Evolutionary conservation across 768 basidiomycete species (phyloP).

Genomic region (Lyophyllum decastes): DNA sequence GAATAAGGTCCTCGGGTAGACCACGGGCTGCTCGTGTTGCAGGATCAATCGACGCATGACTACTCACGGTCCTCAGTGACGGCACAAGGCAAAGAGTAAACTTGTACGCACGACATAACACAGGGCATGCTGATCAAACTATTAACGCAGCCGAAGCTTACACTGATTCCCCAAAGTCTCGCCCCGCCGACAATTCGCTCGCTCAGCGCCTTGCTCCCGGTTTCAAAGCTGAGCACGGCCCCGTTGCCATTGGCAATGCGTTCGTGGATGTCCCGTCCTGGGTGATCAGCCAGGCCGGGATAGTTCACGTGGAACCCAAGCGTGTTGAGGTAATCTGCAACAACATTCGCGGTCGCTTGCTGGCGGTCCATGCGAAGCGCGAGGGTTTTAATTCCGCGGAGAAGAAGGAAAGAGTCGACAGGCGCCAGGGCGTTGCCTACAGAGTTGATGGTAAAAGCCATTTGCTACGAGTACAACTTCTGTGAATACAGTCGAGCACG

Average conservation of each 20-base stretch:
- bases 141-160: constrained; percentile 98
- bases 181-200: constrained; percentile 93
- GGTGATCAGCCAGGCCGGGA: constrained; percentile 84
- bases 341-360: constrained; percentile 76
- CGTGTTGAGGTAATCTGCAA: constrained; percentile 81
- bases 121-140: constrained; percentile 99
- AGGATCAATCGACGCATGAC: constrained; percentile 97
- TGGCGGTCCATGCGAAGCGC: constrained; percentile 96
- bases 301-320: constrained; percentile 93
- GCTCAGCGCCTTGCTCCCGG: constrained; percentile 86
- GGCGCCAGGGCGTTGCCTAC: constrained; percentile 94
- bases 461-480: constrained; percentile 50
- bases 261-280: constrained; percentile 85
- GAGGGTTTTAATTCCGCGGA: constrained; percentile 95
- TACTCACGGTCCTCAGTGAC: constrained; percentile 29
- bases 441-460: constrained; percentile 90
- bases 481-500: constrained; percentile 8
- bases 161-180: constrained; percentile 94
- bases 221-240: constrained; percentile 93
- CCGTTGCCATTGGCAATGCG: constrained; percentile 90
- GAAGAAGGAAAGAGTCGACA: constrained; percentile 94
- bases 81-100: constrained; percentile 5
- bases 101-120: constrained; percentile 90
- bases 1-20: constrained; percentile 97
- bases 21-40: constrained; percentile 95